Evolutionary conservation across 495 filamentous ascomycete species (phyloP), one percentile per base, ranked within the genome.

Genomic region (Neurospora sp.): DNA sequence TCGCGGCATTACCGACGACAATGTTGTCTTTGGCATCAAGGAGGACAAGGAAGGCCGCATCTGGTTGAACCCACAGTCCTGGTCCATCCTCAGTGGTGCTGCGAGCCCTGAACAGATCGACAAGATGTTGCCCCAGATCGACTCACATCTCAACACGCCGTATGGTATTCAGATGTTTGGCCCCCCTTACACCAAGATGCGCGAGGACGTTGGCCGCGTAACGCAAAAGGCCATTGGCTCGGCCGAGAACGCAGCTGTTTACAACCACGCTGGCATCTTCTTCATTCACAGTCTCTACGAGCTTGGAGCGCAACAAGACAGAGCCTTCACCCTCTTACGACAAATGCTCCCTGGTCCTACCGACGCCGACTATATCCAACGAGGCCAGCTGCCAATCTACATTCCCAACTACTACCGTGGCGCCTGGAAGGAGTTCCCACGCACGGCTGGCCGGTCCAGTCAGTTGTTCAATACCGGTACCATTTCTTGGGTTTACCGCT

Each of bases 331-430:
- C 11, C 76, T 83, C 8, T 79, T 88, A 10, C 82, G 87, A 4
- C 84, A 87, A 77, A 82, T 88, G 74, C 78, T 88, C 18, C 87
- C 87, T 1, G 87, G 87, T 8, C 87, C 87, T 1, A 77, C 70
- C 68, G 82, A 86, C 40, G 81, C 79, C 40, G 87, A 88, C 74
- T 88, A 88, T 75, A 69, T 82, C 35, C 84, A 85, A 76, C 82
- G 87, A 20, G 87, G 87, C 9, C 87, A 88, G 78, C 77, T 88
- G 68, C 87, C 87, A 41, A 81, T 88, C 37, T 88, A 84, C 74
- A 85, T 88, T 18, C 87, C 87, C 31, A 88, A 88, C 74, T 88
- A 88, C 75, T 88, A 88, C 75, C 85, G 87, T 40, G 87, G 87
- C 10, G 87, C 82, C 12, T 87, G 81, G 76, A 78, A 82, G 61